A percentile compares a stretch with the other conserved stretches of the same genome.
These are phyloP conservation scores for Porodaedalea pini DNA, from an alignment of 1,284 basidiomycete genomes.

Conservation along the genomic window DNA sequence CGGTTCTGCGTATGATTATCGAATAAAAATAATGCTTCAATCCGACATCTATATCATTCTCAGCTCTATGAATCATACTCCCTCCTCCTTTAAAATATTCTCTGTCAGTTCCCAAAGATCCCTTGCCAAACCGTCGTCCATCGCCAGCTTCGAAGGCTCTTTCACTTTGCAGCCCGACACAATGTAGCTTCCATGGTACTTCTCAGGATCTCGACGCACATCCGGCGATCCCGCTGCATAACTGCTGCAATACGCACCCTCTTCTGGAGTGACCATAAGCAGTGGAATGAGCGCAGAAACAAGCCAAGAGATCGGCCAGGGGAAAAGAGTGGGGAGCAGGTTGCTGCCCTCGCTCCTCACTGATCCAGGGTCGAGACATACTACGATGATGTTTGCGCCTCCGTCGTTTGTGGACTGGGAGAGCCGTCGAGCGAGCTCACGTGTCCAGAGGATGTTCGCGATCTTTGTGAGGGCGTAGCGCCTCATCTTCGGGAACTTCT, in stretches of 20 bases:
- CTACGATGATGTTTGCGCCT: conserved; percentile 11
- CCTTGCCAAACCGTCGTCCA: conserved; percentile 18
- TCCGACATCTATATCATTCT: no score
- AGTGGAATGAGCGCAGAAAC: neutral
- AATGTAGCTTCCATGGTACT: conserved; percentile 24
- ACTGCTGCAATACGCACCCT: neutral
- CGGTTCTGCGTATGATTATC: no score
- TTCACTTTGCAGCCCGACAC: conserved; percentile 23
- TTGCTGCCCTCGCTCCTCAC: neutral
- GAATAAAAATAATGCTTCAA: no score
- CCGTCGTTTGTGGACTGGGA: neutral
- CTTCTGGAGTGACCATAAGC: neutral
- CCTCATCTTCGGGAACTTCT: neutral
- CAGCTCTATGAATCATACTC: no score
- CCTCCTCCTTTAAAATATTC: conserved; percentile 15
- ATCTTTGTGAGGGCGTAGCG: neutral
- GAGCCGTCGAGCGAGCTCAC: conserved; percentile 21
- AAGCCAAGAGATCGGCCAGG: neutral
- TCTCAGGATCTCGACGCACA: conserved; percentile 19
- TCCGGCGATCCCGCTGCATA: neutral
- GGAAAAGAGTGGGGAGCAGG: neutral
- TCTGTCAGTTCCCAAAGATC: conserved; percentile 25
- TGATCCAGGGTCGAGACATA: conserved; percentile 22
- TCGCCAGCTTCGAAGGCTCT: conserved; percentile 20
- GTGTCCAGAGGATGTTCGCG: conserved; percentile 19